Evolutionary conservation across 2,329 filamentous ascomycete genomes (phyloP), one percentile per base, ranked within the genome.

Genomic region (Sarocladium kiliense): DNA sequence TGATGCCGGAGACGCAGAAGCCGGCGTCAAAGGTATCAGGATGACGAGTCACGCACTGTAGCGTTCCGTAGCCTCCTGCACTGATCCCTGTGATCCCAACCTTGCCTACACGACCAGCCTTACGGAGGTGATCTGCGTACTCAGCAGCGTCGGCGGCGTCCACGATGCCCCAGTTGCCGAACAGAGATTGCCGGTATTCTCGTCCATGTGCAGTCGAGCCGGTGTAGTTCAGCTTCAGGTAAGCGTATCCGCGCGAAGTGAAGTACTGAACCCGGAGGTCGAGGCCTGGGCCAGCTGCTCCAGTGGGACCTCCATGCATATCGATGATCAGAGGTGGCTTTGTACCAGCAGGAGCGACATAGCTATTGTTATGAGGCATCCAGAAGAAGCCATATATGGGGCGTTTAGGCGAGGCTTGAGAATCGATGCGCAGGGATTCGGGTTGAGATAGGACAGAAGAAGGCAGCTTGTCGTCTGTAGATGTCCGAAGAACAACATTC

Each of bases 61-160:
- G 68, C 0, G 78, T 77, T 11, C 74, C 74, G 63, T 82, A 83
- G 0, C 80, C 80, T 12, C 80, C 79, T 0, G 79, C 77, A 54
- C 77, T 79, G 5, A 68, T 68, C 2, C 79, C 80, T 1, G 73
- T 74, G 55, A 81, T 77, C 0, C 78, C 79, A 0, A 78, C 70
- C 2, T 68, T 67, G 1, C 65, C 60, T 1, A 79, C 68, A 3
- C 71, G 63, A 0, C 71, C 69, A 0, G 68, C 62, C 0, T 60
- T 57, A 1, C 66, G 67, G 2, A 83, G 69, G 47, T 74, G 73
- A 0, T 67, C 62, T 1, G 79, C 74, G 3, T 71, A 71, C 47
- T 76, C 76, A 10, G 71, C 74, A 1, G 75, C 74, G 55, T 84
- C 80, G 10, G 74, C 76, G 0, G 74, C 68, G 58, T 83, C 80